Percentiles rank a stretch among this genome's conserved stretches.
Evolutionary conservation across 768 basidiomycete species (phyloP).

Genomic region (Rubroboletus pulcherrimus): DNA sequence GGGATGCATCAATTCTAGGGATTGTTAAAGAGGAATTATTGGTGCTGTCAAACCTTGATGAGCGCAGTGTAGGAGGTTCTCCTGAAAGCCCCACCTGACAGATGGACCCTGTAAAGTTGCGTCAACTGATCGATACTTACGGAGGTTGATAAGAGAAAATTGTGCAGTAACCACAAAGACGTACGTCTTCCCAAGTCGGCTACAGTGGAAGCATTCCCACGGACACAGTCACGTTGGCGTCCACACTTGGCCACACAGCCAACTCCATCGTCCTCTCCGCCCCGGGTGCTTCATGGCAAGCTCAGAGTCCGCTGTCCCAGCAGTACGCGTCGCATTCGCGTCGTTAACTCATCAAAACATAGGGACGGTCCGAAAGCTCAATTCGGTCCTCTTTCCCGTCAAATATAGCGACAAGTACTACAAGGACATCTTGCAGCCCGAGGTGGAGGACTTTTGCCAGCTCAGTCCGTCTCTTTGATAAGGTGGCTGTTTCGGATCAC

Average conservation of each 20-base stretch:
- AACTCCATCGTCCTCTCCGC: not conserved
- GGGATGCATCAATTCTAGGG: slow-evolving; percentile 21
- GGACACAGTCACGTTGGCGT: slow-evolving; percentile 10
- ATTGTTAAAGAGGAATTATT: slow-evolving; percentile 18
- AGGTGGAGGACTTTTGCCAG: slow-evolving; percentile 84
- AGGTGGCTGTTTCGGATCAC: slow-evolving; percentile 6
- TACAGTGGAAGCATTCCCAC: slow-evolving; percentile 21
- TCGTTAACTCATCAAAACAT: slow-evolving; percentile 79
- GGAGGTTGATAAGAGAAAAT: slow-evolving; percentile 23
- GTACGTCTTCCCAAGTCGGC: slow-evolving; percentile 15
- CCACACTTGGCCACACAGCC: slow-evolving; percentile 16
- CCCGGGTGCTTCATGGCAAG: slow-evolving; percentile 18
- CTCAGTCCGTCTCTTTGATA: slow-evolving; percentile 56
- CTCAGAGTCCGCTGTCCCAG: slow-evolving; percentile 15
- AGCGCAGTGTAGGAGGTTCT: slow-evolving; percentile 6
- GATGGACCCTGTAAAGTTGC: slow-evolving; percentile 22
- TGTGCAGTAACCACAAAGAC: slow-evolving; percentile 14
- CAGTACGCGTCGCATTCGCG: slow-evolving; percentile 60
- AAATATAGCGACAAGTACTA: slow-evolving; percentile 89
- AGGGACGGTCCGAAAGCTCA: slow-evolving; percentile 60
- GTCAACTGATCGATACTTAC: slow-evolving; percentile 22
- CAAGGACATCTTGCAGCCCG: slow-evolving; percentile 67
- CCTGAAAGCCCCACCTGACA: slow-evolving; percentile 19
- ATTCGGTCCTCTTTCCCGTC: slow-evolving; percentile 83
- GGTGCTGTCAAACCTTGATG: slow-evolving; percentile 28